A percentile compares a stretch with the other conserved stretches of the same genome.
Conservation (phyloP, 192 early-diverging fungal genomes). For the Kappamyces sp. region DNA sequence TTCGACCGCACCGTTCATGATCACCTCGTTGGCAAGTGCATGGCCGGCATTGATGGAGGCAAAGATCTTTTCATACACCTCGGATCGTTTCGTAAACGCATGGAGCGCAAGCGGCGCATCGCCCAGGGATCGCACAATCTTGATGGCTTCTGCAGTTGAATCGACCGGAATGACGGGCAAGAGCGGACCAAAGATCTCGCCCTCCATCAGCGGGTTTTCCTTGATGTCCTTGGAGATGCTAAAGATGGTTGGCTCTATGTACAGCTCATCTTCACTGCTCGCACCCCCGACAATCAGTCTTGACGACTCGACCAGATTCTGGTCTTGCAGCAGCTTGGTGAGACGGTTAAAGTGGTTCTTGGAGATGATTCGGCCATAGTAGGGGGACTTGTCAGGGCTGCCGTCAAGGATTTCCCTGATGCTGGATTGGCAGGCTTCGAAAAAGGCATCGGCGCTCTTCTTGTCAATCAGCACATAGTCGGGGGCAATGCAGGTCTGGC, state of each 20-base stretch:
- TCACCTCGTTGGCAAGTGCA: slow-evolving; percentile 72
- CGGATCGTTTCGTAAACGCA: slow-evolving; percentile 53
- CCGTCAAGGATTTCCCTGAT: slow-evolving; percentile 21
- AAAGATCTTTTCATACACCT: slow-evolving; percentile 53
- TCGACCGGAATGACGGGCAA: slow-evolving; percentile 65
- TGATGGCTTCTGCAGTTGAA: slow-evolving; percentile 30
- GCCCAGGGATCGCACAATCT: slow-evolving; percentile 24
- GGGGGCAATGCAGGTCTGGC: slow-evolving; percentile 77
- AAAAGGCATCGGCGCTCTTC: slow-evolving; percentile 50
- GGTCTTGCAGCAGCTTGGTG: slow-evolving; percentile 40
- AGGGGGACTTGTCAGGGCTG: slow-evolving; percentile 39
- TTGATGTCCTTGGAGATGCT: slow-evolving; percentile 46
- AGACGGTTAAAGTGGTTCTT: slow-evolving; percentile 66
- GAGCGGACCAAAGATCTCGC: slow-evolving; percentile 91
- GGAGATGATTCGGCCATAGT: slow-evolving; percentile 71
- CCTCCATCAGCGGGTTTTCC: slow-evolving; percentile 56
- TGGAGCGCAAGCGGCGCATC: slow-evolving; percentile 75
- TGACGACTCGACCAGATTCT: slow-evolving; percentile 21
- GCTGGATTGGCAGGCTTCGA: slow-evolving; percentile 45
- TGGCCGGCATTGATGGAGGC: slow-evolving; percentile 68
- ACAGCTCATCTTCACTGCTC: slow-evolving; percentile 53
- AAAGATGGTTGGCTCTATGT: slow-evolving; percentile 80
- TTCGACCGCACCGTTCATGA: slow-evolving; percentile 50
- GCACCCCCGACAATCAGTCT: slow-evolving; percentile 52
- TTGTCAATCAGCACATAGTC: slow-evolving; percentile 75